These are phyloP conservation scores for Teratosphaeria pseudoeucalypti DNA, from an alignment of 2,329 filamentous ascomycete genomes.

Conservation along the genomic window DNA sequence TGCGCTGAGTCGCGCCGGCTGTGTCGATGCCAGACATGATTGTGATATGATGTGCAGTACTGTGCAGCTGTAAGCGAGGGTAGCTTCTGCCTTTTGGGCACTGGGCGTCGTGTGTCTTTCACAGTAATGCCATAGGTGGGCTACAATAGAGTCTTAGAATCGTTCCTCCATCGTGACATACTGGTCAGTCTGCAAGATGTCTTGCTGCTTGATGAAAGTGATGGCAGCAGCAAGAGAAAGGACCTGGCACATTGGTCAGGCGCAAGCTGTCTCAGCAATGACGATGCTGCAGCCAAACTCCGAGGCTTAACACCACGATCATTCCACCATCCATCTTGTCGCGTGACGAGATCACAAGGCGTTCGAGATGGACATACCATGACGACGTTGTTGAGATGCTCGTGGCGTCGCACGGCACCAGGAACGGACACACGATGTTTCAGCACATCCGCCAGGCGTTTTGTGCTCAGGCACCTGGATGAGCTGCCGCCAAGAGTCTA, in stretches of 20 bases:
- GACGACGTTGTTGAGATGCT: not conserved
- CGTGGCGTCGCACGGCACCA: not conserved
- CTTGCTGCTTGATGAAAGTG: not conserved
- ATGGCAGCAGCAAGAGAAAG: not conserved
- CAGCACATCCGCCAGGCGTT: conserved; percentile 36
- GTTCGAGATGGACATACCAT: conserved; percentile 1
- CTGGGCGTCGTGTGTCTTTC: conserved; percentile 6
- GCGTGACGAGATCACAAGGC: not conserved
- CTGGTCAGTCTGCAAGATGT: not conserved
- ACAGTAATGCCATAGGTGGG: not conserved
- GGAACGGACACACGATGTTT: conserved; percentile 31
- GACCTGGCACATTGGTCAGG: conserved; percentile 2
- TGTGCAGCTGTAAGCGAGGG: not conserved
- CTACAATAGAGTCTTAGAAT: not conserved
- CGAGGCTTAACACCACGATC: not conserved
- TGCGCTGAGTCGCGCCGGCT: not conserved
- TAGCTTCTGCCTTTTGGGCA: not conserved
- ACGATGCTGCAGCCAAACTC: not conserved
- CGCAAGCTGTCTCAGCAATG: not conserved
- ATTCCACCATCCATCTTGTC: not conserved
- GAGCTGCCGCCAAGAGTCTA: conserved; percentile 46
- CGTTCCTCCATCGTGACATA: not conserved
- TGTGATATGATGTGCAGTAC: not conserved
- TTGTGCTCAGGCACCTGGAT: conserved; percentile 42
- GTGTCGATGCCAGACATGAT: not conserved